phyloP scores from a whole-genome alignment of 768 basidiomycete species.

The Dacryopinax spathularia region DNA sequence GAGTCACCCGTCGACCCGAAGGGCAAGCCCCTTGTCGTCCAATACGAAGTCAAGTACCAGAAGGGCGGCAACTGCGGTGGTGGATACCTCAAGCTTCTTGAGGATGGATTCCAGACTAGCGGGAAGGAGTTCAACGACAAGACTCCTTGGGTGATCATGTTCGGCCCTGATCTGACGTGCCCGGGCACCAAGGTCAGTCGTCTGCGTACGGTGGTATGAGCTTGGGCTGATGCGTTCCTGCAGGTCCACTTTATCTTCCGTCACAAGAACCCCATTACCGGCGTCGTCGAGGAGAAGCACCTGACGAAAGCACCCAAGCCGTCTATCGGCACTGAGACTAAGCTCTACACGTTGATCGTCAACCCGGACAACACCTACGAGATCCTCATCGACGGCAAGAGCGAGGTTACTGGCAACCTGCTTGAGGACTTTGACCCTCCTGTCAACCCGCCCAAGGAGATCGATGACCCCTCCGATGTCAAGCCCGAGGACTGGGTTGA shows the following conservation, averaged over 20 bases:
- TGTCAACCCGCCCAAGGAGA: slow-evolving; percentile 85
- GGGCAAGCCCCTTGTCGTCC: slow-evolving; percentile 77
- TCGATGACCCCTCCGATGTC: slow-evolving; percentile 79
- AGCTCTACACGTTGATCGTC: slow-evolving; percentile 87
- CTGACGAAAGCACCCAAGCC: slow-evolving; percentile 68
- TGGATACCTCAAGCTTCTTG: slow-evolving; percentile 93
- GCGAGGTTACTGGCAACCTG: slow-evolving; percentile 61
- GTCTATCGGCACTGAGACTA: slow-evolving; percentile 76
- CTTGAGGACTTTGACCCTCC: slow-evolving; percentile 88
- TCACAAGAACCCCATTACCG: slow-evolving; percentile 83
- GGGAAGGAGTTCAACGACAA: slow-evolving; percentile 89
- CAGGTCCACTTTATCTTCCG: slow-evolving; percentile 99
- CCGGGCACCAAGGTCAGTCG: slow-evolving; percentile 71
- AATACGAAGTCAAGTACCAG: slow-evolving; percentile 99
- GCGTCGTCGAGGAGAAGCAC: slow-evolving; percentile 95
- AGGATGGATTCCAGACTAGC: slow-evolving; percentile 84
- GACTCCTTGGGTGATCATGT: slow-evolving; percentile 93
- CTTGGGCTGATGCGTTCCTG: background rate
- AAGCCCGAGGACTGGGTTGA: slow-evolving; percentile 95
- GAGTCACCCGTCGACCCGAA: slow-evolving; percentile 59
- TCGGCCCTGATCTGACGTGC: slow-evolving; percentile 90
- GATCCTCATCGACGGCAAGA: slow-evolving; percentile 78
- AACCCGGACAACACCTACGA: slow-evolving; percentile 91
- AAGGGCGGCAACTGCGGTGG: slow-evolving; percentile 98
- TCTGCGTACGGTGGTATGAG: background rate